These are phyloP conservation scores for Daldinia eschscholtzii DNA, from an alignment of 2,329 filamentous ascomycete genomes.

Conservation along the genomic window DNA sequence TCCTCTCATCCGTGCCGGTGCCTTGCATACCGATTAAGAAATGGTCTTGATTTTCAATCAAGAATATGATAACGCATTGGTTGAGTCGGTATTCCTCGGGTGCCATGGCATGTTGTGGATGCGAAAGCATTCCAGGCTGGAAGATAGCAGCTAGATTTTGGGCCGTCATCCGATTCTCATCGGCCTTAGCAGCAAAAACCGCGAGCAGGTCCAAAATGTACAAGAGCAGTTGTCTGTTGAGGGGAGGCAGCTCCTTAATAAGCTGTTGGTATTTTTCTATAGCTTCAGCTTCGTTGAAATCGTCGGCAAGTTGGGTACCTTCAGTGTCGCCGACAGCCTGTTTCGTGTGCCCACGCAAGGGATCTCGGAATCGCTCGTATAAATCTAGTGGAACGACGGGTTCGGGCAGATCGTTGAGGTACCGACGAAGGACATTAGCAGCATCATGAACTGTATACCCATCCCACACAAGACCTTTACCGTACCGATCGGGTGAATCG, in stretches of 20 bases:
- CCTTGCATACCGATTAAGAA: conserved; percentile 99
- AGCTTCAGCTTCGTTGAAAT: conserved; percentile 79
- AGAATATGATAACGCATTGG: conserved; percentile 95
- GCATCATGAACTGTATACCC: conserved; percentile 99
- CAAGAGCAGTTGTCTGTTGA: conserved; percentile 92
- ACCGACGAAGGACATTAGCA: conserved; percentile 93
- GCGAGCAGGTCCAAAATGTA: conserved; percentile 97
- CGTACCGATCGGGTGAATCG: conserved; percentile 94
- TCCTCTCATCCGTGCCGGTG: conserved; percentile 92
- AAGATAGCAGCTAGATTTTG: conserved; percentile 97
- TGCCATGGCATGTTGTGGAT: conserved; percentile 94
- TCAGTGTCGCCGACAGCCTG: conserved; percentile 79
- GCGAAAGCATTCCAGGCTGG: conserved; percentile 94
- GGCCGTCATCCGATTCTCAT: conserved; percentile 96
- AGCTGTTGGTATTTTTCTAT: conserved; percentile 88
- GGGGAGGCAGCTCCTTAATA: conserved; percentile 90
- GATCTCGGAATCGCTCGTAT: conserved; percentile 91
- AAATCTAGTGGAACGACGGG: conserved; percentile 95
- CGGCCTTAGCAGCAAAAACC: conserved; percentile 96
- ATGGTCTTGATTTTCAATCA: conserved; percentile 98
- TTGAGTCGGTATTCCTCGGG: conserved; percentile 94
- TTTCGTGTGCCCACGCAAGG: conserved; percentile 77
- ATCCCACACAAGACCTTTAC: conserved; percentile 96
- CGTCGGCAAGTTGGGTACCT: conserved; percentile 76
- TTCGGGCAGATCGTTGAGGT: conserved; percentile 95